Percentiles rank a stretch among this genome's conserved stretches.
Evolutionary conservation across 495 filamentous ascomycete species (phyloP).

Genomic region (Pyrenula aspistea): DNA sequence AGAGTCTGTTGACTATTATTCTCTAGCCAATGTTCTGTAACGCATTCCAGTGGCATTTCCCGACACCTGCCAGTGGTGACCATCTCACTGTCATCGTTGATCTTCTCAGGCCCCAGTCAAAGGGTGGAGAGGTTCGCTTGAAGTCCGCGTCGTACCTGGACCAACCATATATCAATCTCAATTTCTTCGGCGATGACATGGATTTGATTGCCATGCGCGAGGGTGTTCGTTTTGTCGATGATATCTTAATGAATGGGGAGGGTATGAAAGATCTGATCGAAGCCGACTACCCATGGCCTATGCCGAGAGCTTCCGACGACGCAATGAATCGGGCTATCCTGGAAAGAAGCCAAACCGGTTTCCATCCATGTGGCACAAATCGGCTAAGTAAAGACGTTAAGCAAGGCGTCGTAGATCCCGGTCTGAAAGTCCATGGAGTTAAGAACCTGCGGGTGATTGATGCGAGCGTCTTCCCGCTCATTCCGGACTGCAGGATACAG

Average conservation of each 20-base stretch:
- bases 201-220: slow-evolving; percentile 45
- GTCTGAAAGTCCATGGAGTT: slow-evolving; percentile 43
- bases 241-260: slow-evolving; percentile 41
- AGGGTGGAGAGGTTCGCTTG: slow-evolving; percentile 36
- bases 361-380: slow-evolving; percentile 44
- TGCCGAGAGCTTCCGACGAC: slow-evolving; percentile 42
- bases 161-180: slow-evolving; percentile 47
- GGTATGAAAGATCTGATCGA: slow-evolving; percentile 44
- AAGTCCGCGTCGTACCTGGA: slow-evolving; percentile 35
- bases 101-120: slow-evolving; percentile 41
- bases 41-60: slow-evolving; percentile 56
- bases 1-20: not conserved
- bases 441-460: slow-evolving; percentile 37
- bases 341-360: slow-evolving; percentile 45
- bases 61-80: slow-evolving; percentile 32
- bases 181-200: slow-evolving; percentile 44
- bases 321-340: slow-evolving; percentile 43
- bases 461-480: slow-evolving; percentile 23
- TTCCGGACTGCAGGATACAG: slow-evolving; percentile 28
- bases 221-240: slow-evolving; percentile 41
- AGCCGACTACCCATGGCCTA: slow-evolving; percentile 46
- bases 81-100: slow-evolving; percentile 49
- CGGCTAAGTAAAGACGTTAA: slow-evolving; percentile 38
- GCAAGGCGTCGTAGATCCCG: slow-evolving; percentile 40
- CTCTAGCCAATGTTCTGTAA: slow-evolving; percentile 32